Conservation (phyloP, 2,329 filamentous ascomycete genomes). For the Dryadomyces quercivorus region DNA sequence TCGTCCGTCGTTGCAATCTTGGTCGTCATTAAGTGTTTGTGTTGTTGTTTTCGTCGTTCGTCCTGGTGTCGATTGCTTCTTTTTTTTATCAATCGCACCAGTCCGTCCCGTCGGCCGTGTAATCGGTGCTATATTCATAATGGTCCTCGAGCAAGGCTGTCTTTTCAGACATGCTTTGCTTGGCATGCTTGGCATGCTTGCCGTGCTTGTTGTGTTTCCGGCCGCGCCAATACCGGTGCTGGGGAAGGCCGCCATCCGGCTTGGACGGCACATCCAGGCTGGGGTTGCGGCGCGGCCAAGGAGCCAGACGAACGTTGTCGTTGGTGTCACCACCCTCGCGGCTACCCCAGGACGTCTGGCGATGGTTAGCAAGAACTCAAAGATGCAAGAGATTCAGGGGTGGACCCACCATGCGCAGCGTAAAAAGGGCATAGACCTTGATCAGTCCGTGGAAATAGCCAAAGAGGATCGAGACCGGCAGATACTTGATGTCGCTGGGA, state of each 20-base stretch:
- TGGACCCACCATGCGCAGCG: constrained; percentile 63
- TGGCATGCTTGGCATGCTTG: background rate
- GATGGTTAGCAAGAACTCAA: background rate
- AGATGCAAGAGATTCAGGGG: background rate
- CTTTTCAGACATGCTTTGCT: constrained; percentile 6
- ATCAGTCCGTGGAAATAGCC: constrained; percentile 88
- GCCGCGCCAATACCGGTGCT: constrained; percentile 1
- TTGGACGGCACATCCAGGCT: constrained; percentile 28
- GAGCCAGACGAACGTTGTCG: constrained; percentile 30
- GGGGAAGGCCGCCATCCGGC: constrained; percentile 3
- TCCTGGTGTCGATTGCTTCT: background rate
- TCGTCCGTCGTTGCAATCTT: background rate
- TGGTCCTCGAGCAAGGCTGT: constrained; percentile 2
- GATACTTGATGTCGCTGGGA: constrained; percentile 65
- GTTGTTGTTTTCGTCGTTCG: background rate
- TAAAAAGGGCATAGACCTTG: constrained; percentile 78
- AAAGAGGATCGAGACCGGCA: constrained; percentile 80
- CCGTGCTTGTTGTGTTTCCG: background rate
- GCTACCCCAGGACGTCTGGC: constrained; percentile 91
- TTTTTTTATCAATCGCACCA: background rate
- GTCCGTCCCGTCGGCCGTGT: background rate
- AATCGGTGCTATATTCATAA: background rate
- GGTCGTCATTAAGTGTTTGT: background rate
- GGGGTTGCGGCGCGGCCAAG: constrained; percentile 8
- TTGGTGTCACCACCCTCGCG: constrained; percentile 83